These are phyloP conservation scores for Gastrodia elata DNA, from an alignment of 106 monocot species.

Conservation along the genomic window DNA sequence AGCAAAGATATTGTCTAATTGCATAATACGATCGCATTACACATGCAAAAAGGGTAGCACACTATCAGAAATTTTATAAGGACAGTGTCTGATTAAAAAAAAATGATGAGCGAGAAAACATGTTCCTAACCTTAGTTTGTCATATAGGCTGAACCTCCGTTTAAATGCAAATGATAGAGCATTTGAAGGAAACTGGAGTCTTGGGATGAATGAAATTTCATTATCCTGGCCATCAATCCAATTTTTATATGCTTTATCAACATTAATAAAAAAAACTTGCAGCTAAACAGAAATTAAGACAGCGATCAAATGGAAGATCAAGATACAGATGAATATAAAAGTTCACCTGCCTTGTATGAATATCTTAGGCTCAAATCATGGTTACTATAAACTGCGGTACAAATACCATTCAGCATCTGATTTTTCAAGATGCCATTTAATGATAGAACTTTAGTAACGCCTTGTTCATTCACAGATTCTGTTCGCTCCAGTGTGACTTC, in stretches of 20 bases:
- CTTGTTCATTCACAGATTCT: slow-evolving; percentile 25
- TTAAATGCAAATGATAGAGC: slow-evolving; percentile 68
- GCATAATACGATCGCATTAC: no score
- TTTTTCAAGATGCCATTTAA: slow-evolving; percentile 58
- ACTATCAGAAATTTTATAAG: no score
- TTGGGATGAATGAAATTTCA: slow-evolving; percentile 82
- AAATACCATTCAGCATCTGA: slow-evolving; percentile 56
- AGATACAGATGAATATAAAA: background rate
- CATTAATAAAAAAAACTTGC: background rate
- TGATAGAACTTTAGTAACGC: slow-evolving; percentile 30
- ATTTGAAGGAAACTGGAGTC: slow-evolving; percentile 65
- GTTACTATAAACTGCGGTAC: slow-evolving; percentile 45
- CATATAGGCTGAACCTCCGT: slow-evolving; percentile 60
- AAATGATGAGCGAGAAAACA: background rate
- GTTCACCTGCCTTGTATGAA: slow-evolving; percentile 60
- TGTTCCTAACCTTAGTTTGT: slow-evolving; percentile 71
- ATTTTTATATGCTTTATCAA: slow-evolving; percentile 1
- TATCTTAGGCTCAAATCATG: slow-evolving; percentile 73
- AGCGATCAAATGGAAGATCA: slow-evolving; percentile 4
- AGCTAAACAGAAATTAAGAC: background rate
- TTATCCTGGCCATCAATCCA: slow-evolving; percentile 44
- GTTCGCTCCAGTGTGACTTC: slow-evolving; percentile 65
- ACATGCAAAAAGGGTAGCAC: no score
- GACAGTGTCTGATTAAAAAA: background rate
- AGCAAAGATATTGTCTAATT: no score